Evolutionary conservation across 257 asterid genomes (phyloP), one percentile per base, ranked within the genome.

Genomic region (Forsythia suspensa): DNA sequence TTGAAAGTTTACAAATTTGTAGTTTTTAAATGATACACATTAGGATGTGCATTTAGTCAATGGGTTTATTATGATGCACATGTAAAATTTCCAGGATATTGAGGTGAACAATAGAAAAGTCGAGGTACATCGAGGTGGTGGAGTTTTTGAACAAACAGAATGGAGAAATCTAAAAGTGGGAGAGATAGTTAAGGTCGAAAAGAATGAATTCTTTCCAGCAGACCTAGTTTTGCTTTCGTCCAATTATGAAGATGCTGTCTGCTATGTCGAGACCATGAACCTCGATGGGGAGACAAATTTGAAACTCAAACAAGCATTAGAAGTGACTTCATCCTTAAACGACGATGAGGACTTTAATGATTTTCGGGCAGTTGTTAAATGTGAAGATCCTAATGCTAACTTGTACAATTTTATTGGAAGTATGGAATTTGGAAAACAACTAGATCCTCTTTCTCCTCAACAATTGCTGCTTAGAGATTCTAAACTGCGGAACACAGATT

Each of bases 211-310:
- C 86, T 94, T 94, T 80, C 98, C 98, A 0, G 96, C 98, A 52
- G 98, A 94, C 77, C 89, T 94, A 43, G 76, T 95, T 72, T 79
- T 95, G 80, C 97, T 95, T 46, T 92, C 99, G 0, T 92, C 99
- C 15, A 87, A 91, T 77, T 95, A 89, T 46, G 99, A 93, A 4
- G 99, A 90, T 79, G 94, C 92, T 1, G 76, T 92, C 21, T 92
- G 99, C 87, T 93, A 93, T 70, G 99, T 95, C 5, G 97, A 95
- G 91, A 93, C 98, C 48, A 94, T 94, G 98, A 94, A 94, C 70
- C 96, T 94, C 42, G 98, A 92, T 13, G 98, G 98, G 2, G 98
- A 94, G 85, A 94, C 98, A 9, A 94, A 94, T 82, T 79, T 94
- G 84, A 94, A 94, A 83, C 91, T 94, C 72, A 94, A 91, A 80